A percentile compares a stretch with the other conserved stretches of the same genome.
phyloP scores from a whole-genome alignment of 805 yeast species.

The Saccharomycopsis babjevae region DNA sequence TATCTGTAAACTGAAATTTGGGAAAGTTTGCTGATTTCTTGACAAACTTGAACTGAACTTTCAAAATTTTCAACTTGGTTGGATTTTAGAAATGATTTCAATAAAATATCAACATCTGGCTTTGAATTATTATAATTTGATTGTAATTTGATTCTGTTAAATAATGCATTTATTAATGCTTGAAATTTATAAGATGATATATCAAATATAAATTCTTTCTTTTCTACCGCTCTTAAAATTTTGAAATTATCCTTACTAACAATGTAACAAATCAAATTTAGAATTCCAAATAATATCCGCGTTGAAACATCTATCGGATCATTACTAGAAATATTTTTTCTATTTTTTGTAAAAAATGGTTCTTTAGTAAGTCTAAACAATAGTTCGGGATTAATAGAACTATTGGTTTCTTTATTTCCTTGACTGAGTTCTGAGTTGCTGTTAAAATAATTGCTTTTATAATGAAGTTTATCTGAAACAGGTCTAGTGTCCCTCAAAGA shows the following conservation, averaged over 20 bases:
- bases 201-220: slow-evolving; percentile 12
- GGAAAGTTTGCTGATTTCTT: neutral
- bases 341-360: neutral
- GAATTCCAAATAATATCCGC: slow-evolving; percentile 6
- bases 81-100: neutral
- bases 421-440: neutral
- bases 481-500: neutral
- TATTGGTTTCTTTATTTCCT: neutral
- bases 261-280: slow-evolving; percentile 1
- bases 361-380: neutral
- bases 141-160: neutral
- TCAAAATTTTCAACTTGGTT: neutral
- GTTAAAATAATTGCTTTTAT: neutral
- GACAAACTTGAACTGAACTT: neutral
- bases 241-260: slow-evolving; percentile 7
- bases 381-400: neutral
- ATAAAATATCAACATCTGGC: neutral
- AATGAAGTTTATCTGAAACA: neutral
- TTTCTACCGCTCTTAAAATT: neutral
- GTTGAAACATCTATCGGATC: slow-evolving; percentile 6
- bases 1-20: neutral
- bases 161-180: slow-evolving; percentile 11
- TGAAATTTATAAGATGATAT: slow-evolving; percentile 13
- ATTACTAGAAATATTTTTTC: neutral
- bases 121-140: neutral